Percentiles rank a stretch among this genome's conserved stretches.
Evolutionary conservation across 148 eudicot species (phyloP).

Genomic region (Camellia granthamiana): DNA sequence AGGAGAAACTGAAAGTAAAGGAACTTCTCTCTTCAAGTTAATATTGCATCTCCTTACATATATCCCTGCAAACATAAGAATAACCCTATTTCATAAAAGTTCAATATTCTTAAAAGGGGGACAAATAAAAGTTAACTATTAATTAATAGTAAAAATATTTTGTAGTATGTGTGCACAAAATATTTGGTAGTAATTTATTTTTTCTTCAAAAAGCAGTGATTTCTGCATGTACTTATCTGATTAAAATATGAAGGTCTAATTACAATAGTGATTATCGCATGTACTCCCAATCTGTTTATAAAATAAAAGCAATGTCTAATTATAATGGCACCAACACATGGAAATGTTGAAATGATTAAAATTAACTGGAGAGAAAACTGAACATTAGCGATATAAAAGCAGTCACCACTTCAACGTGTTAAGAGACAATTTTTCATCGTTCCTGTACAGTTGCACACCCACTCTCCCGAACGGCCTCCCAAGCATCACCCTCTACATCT

Average conservation of each 20-base stretch:
- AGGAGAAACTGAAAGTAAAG: conserved; percentile 60
- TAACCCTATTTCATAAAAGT: neutral
- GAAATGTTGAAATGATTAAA: neutral
- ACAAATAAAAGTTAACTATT: neutral
- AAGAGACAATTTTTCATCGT: neutral
- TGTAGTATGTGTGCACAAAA: neutral
- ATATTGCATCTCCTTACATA: conserved; percentile 52
- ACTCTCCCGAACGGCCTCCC: no score
- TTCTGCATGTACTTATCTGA: neutral
- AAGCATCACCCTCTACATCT: no score
- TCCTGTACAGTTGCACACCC: no score
- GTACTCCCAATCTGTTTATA: neutral
- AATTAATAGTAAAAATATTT: neutral
- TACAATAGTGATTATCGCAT: neutral
- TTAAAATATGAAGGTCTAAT: neutral
- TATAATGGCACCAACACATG: neutral
- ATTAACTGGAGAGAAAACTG: neutral
- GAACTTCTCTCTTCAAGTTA: conserved; percentile 54
- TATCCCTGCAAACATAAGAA: conserved; percentile 59
- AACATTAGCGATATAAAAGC: neutral
- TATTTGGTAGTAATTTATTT: neutral
- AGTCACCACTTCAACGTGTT: neutral
- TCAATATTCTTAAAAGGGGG: neutral
- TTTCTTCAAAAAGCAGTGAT: neutral
- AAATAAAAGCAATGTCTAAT: neutral